These are phyloP conservation scores for Colletotrichum lentis DNA, from an alignment of 2,329 filamentous ascomycete genomes.

Conservation along the genomic window DNA sequence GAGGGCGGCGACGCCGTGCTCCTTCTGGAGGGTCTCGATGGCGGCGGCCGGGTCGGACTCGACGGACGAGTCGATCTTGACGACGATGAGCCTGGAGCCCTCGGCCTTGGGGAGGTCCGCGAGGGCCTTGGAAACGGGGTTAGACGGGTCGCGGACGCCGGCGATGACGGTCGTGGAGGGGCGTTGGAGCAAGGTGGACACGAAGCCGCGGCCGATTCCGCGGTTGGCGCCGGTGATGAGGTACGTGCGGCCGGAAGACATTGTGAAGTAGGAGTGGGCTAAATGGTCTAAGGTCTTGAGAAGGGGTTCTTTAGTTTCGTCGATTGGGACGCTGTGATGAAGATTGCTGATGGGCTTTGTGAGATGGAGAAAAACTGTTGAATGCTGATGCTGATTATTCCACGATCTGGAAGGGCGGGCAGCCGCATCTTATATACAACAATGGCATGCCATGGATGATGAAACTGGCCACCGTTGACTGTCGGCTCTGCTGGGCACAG, in stretches of 20 bases:
- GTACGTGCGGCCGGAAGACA: constrained; percentile 45
- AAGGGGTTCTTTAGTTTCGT: neutral
- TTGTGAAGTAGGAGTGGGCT: constrained; percentile 11
- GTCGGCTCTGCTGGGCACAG: neutral
- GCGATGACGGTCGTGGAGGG: constrained; percentile 50
- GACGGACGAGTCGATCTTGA: constrained; percentile 52
- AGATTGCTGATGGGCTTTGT: neutral
- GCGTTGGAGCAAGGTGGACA: constrained; percentile 15
- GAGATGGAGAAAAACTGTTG: neutral
- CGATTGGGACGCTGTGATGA: neutral
- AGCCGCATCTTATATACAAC: neutral
- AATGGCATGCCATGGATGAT: neutral
- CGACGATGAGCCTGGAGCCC: constrained; percentile 50
- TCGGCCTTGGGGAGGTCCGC: constrained; percentile 47
- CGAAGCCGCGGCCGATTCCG: constrained; percentile 31
- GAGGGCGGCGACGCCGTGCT: constrained; percentile 50
- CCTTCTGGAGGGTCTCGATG: constrained; percentile 43
- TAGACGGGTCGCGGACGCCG: constrained; percentile 47
- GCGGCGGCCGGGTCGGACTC: constrained; percentile 47
- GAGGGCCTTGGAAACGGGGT: constrained; percentile 45
- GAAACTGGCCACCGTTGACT: accelerated
- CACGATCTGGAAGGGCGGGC: neutral
- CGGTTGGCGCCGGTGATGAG: constrained; percentile 48
- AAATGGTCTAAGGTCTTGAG: neutral
- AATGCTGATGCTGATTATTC: neutral